phyloP scores from a whole-genome alignment of 2,329 filamentous ascomycete species.

The Sporothrix brunneoviolacea region DNA sequence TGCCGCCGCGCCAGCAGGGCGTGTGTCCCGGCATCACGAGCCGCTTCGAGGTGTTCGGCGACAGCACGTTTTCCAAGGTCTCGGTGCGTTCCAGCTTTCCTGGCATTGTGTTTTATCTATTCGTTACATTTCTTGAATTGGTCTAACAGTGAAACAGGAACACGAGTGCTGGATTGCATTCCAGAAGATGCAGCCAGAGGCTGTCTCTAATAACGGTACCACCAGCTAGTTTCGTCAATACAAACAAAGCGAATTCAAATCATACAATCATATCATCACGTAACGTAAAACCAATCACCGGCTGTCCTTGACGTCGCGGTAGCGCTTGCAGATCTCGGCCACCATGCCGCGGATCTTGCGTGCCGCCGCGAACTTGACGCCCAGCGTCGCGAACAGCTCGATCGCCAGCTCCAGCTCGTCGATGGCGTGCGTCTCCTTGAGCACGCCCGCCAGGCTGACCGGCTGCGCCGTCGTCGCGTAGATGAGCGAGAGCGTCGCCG shows the following conservation, averaged over 20 bases:
- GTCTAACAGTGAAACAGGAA: conserved; percentile 12
- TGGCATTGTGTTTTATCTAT: no score
- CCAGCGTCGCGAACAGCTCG: conserved; percentile 26
- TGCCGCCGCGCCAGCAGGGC: conserved; percentile 21
- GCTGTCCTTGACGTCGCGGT: conserved; percentile 21
- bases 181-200: no score
- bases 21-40: conserved; percentile 33
- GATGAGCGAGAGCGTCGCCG: conserved; percentile 34
- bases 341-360: conserved; percentile 24
- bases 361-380: conserved; percentile 26
- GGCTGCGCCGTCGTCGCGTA: conserved; percentile 36
- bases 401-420: conserved; percentile 27
- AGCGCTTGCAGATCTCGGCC: conserved; percentile 21
- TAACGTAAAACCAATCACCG: no score
- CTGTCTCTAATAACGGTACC: no score
- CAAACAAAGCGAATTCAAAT: no score
- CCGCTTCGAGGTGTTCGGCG: conserved; percentile 35
- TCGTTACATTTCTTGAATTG: no score
- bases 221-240: no score
- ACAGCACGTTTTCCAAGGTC: conserved; percentile 21
- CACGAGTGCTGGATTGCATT: conserved; percentile 21
- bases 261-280: no score
- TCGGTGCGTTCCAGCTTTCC: no score
- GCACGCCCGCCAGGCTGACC: conserved; percentile 23
- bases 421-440: conserved; percentile 24